These are phyloP conservation scores for Eimeria tenella DNA, from an alignment of 169 alveolate genomes.

Conservation along the genomic window DNA sequence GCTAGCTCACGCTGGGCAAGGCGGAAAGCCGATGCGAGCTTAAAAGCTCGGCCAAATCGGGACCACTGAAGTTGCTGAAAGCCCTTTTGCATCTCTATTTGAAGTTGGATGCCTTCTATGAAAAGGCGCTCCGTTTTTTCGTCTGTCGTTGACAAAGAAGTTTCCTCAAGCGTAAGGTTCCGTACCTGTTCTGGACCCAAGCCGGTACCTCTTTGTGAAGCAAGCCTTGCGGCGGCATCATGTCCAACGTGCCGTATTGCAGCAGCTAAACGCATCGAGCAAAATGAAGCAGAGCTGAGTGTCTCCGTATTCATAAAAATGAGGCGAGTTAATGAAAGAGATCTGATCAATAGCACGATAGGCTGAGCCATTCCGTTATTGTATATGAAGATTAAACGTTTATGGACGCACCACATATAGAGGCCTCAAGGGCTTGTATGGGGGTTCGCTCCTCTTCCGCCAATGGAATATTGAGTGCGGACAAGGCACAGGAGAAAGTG, in stretches of 20 bases:
- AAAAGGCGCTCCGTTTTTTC: slow-evolving; percentile 15
- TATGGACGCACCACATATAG: background rate
- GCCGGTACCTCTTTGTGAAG: slow-evolving; percentile 24
- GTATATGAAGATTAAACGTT: no score
- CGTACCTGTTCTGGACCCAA: slow-evolving; percentile 12
- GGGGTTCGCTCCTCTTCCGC: background rate
- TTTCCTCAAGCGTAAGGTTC: slow-evolving; percentile 13
- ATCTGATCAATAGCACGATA: no score
- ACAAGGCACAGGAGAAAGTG: slow-evolving; percentile 1
- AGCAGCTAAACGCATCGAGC: background rate
- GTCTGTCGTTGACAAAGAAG: background rate
- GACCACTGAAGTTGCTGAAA: slow-evolving; percentile 27
- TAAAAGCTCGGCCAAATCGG: background rate
- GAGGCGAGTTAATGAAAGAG: no score
- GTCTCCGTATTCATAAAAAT: no score
- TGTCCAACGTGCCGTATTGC: slow-evolving; percentile 42
- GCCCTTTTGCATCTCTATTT: slow-evolving; percentile 39
- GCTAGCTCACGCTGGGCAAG: slow-evolving; percentile 43
- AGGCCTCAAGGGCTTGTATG: slow-evolving; percentile 13
- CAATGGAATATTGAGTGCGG: slow-evolving; percentile 23
- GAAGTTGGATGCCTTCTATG: slow-evolving; percentile 1
- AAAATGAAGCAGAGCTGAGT: no score
- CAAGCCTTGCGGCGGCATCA: slow-evolving; percentile 45
- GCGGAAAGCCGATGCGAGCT: slow-evolving; percentile 43
- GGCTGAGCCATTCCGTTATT: no score